Evolutionary conservation across 1,284 basidiomycete species (phyloP).

Genomic region (Ustilago bromivora): DNA sequence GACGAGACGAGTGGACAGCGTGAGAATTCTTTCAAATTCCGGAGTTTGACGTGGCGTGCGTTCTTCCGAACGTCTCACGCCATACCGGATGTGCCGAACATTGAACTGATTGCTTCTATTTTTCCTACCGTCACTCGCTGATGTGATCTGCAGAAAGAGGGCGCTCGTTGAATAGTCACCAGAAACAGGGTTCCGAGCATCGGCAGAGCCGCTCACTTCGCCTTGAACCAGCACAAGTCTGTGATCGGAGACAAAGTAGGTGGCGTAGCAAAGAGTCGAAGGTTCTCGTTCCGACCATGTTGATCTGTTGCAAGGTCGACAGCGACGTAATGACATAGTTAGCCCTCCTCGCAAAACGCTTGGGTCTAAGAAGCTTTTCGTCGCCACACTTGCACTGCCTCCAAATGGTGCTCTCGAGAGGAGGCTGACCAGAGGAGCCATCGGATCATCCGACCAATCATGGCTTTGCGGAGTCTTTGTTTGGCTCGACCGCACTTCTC

Average conservation of each 20-base stretch:
- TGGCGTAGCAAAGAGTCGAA: neutral
- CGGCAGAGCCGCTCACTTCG: conserved; percentile 3
- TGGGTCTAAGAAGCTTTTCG: neutral
- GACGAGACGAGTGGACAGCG: neutral
- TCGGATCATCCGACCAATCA: conserved; percentile 14
- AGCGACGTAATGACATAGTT: neutral
- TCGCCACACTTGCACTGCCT: neutral
- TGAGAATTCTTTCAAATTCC: neutral
- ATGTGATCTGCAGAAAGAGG: neutral
- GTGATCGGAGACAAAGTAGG: neutral
- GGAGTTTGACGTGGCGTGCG: neutral
- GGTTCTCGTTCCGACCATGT: neutral
- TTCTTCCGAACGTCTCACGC: neutral
- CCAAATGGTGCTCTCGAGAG: neutral
- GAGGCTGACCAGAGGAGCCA: neutral
- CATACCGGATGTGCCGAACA: neutral
- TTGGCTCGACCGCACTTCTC: neutral
- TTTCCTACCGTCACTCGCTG: neutral
- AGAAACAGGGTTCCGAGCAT: neutral
- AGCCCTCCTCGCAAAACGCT: neutral
- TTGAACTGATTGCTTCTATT: neutral
- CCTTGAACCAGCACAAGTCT: neutral
- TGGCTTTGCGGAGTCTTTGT: neutral
- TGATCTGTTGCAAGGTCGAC: neutral
- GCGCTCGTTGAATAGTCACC: neutral